phyloP scores from a whole-genome alignment of 73 alveolate species.

The Paraurostyla sp. region DNA sequence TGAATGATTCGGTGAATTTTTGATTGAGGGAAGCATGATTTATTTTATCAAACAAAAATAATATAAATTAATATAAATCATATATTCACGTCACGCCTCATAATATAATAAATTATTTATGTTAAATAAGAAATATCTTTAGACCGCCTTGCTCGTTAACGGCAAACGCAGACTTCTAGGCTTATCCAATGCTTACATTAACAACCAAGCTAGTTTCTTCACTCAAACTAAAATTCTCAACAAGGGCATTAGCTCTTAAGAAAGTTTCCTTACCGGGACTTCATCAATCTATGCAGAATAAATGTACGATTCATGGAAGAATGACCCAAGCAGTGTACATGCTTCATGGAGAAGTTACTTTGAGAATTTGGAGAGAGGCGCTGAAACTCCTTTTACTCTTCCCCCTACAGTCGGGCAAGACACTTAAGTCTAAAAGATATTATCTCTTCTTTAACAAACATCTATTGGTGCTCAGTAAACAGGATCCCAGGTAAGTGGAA shows the following conservation, averaged over 20 bases:
- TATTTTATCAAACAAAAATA: neutral
- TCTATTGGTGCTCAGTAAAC: neutral
- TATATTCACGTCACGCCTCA: neutral
- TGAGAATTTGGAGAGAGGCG: slow-evolving; percentile 65
- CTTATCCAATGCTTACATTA: slow-evolving; percentile 6
- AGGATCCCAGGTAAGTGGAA: neutral
- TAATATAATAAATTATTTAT: neutral
- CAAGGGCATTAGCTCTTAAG: neutral
- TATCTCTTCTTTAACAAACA: slow-evolving; percentile 6
- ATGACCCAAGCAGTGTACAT: slow-evolving; percentile 82
- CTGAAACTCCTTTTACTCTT: slow-evolving; percentile 59
- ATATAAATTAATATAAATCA: neutral
- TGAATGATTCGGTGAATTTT: neutral
- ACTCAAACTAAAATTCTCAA: neutral
- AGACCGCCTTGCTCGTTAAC: slow-evolving; percentile 55
- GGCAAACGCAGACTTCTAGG: neutral
- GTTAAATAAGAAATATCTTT: slow-evolving; percentile 54
- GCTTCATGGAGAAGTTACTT: slow-evolving; percentile 87
- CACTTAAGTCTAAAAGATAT: neutral
- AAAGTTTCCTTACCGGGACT: slow-evolving; percentile 36
- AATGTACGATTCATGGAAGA: slow-evolving; percentile 81
- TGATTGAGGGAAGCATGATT: neutral
- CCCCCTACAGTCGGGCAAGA: slow-evolving; percentile 70
- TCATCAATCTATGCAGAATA: slow-evolving; percentile 69
- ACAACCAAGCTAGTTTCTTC: neutral